Percentiles rank a stretch among this genome's conserved stretches.
Evolutionary conservation across 2,329 filamentous ascomycete genomes (phyloP).

Genomic region (Celoporthe dispersa): DNA sequence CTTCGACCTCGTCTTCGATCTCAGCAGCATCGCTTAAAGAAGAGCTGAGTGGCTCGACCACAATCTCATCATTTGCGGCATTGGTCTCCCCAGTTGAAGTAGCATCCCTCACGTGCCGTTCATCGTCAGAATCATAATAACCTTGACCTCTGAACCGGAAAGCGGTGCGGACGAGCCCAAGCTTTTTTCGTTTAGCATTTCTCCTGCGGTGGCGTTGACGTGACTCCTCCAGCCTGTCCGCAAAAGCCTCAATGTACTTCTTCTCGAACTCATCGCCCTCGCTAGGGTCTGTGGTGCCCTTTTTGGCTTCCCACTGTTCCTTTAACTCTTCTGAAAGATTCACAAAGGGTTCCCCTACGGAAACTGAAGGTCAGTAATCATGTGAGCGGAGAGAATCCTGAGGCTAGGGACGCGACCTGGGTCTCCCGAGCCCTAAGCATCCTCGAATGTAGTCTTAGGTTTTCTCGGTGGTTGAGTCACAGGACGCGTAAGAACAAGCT

Average conservation of each 20-base stretch:
- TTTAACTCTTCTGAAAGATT: constrained; percentile 47
- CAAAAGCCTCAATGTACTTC: constrained; percentile 42
- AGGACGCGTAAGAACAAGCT: background rate
- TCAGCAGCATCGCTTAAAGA: constrained; percentile 4
- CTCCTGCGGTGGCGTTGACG: constrained; percentile 46
- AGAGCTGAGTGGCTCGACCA: background rate
- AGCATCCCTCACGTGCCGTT: background rate
- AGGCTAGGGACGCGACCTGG: background rate
- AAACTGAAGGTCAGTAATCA: background rate
- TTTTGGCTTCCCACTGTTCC: constrained; percentile 48
- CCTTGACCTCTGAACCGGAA: constrained; percentile 39
- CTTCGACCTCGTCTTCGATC: background rate
- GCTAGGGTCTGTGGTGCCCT: constrained; percentile 42
- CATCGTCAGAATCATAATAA: constrained; percentile 23
- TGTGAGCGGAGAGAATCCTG: background rate
- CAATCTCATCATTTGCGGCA: background rate
- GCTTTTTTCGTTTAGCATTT: constrained; percentile 48
- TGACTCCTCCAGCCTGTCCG: constrained; percentile 37
- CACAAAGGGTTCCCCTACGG: constrained; percentile 48
- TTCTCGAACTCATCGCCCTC: constrained; percentile 42
- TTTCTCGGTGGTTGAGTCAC: background rate
- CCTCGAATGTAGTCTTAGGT: background rate
- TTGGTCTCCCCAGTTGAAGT: background rate
- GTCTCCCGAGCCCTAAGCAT: background rate
- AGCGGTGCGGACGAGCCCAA: constrained; percentile 41